Conservation (phyloP, 768 basidiomycete species). For the Xerocomellus amylosporus region DNA sequence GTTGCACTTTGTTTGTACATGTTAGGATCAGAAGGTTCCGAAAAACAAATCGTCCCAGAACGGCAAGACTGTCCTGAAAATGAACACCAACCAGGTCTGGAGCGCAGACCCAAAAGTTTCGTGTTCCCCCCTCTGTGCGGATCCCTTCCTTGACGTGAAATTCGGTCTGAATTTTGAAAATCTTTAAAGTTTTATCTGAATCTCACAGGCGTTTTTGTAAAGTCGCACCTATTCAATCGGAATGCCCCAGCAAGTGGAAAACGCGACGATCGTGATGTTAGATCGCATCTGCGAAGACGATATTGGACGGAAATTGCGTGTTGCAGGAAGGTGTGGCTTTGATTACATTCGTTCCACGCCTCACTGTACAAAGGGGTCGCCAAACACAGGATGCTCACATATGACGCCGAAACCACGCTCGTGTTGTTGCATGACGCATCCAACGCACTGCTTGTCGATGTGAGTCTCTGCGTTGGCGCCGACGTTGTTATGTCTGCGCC, state of each 20-base stretch:
- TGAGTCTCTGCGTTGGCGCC: slow-evolving; percentile 47
- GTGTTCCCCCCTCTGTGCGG: not conserved
- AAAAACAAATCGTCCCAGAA: slow-evolving; percentile 23
- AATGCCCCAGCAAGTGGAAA: slow-evolving; percentile 52
- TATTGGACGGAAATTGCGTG: slow-evolving; percentile 51
- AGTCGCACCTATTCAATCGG: not conserved
- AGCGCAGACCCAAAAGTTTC: not conserved
- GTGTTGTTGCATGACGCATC: slow-evolving; percentile 49
- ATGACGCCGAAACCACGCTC: slow-evolving; percentile 48
- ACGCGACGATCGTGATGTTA: slow-evolving; percentile 45
- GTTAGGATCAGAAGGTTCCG: slow-evolving; percentile 29
- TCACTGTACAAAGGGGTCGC: slow-evolving; percentile 8
- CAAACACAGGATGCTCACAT: slow-evolving; percentile 50
- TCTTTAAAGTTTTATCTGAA: not conserved
- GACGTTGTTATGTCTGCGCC: slow-evolving; percentile 15
- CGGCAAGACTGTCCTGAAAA: slow-evolving; percentile 6
- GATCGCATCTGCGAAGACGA: slow-evolving; percentile 38
- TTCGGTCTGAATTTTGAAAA: slow-evolving; percentile 1
- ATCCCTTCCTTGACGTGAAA: slow-evolving; percentile 3
- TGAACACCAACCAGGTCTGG: not conserved
- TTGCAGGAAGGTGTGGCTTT: slow-evolving; percentile 54
- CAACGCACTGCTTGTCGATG: slow-evolving; percentile 56
- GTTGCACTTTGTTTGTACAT: slow-evolving; percentile 22
- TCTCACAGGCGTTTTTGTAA: not conserved
- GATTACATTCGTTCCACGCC: slow-evolving; percentile 14